phyloP scores from a whole-genome alignment of 805 yeast species.

The Teunomyces cretensis region DNA sequence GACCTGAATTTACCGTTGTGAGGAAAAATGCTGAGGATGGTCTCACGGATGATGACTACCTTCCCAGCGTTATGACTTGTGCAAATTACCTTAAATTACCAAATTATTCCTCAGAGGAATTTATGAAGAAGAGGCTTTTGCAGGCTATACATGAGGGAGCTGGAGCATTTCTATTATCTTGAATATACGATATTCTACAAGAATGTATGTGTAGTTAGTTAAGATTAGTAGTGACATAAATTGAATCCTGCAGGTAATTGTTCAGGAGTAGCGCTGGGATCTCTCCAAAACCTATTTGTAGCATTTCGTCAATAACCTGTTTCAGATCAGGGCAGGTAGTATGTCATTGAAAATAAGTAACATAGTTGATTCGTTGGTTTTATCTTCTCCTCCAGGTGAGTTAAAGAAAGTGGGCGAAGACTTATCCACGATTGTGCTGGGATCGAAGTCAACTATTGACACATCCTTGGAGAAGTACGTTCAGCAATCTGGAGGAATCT shows the following conservation, averaged over 20 bases:
- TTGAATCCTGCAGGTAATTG: neutral
- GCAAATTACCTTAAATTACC: conserved; percentile 93
- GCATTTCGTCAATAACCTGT: too few relatives aligned
- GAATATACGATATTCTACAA: conserved; percentile 9
- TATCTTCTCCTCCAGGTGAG: conserved; percentile 42
- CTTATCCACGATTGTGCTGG: conserved; percentile 23
- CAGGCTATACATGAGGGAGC: conserved; percentile 88
- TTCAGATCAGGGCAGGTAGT: neutral
- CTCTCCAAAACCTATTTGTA: too few relatives aligned
- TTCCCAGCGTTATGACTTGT: conserved; percentile 98
- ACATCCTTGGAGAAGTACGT: conserved; percentile 29
- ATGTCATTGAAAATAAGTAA: conserved; percentile 25
- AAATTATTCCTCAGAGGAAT: conserved; percentile 61
- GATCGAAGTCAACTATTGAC: conserved; percentile 21
- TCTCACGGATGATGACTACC: conserved; percentile 66
- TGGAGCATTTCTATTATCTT: conserved; percentile 80
- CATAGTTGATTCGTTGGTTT: conserved; percentile 30
- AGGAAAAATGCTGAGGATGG: conserved; percentile 77
- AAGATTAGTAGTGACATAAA: too few relatives aligned
- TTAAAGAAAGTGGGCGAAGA: conserved; percentile 26
- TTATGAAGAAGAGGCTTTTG: conserved; percentile 56
- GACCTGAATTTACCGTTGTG: conserved; percentile 86
- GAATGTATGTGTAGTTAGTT: too few relatives aligned
- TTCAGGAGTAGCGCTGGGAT: neutral
- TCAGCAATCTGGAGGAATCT: conserved; percentile 27